A percentile compares a stretch with the other conserved stretches of the same genome.
Evolutionary conservation across 345 rosid genomes (phyloP).

Genomic region (Syzygium jambos): DNA sequence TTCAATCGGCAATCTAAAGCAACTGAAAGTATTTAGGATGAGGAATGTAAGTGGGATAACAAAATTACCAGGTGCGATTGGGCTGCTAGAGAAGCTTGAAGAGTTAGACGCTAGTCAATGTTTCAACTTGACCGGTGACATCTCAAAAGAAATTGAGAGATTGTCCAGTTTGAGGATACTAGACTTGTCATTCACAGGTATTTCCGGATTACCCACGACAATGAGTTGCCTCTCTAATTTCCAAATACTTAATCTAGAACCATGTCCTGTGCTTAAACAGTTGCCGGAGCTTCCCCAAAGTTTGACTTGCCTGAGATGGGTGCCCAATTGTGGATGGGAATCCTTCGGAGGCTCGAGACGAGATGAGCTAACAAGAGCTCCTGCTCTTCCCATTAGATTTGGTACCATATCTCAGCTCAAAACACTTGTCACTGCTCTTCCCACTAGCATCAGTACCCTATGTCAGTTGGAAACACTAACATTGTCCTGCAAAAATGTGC

Average conservation of each 20-base stretch:
- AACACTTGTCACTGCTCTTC: background rate
- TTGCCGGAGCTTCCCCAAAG: background rate
- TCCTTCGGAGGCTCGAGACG: fast-evolving
- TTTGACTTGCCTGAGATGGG: background rate
- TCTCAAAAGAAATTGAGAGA: background rate
- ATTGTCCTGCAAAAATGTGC: background rate
- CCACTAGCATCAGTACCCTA: background rate
- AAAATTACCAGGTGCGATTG: background rate
- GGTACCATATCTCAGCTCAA: no score
- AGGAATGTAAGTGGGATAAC: fast-evolving
- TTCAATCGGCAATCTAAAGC: background rate
- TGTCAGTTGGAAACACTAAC: background rate
- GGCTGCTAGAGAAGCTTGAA: background rate
- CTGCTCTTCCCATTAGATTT: no score
- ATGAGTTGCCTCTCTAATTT: background rate
- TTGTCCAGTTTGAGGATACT: background rate
- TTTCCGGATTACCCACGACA: no score
- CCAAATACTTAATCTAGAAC: background rate
- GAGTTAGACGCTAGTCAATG: background rate
- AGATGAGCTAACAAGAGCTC: no score
- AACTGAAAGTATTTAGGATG: background rate
- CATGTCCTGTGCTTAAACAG: background rate
- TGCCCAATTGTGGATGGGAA: background rate
- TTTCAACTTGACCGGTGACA: background rate
- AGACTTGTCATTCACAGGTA: background rate